These are phyloP conservation scores for Collybia mongolica DNA, from an alignment of 768 basidiomycete genomes.

Conservation along the genomic window DNA sequence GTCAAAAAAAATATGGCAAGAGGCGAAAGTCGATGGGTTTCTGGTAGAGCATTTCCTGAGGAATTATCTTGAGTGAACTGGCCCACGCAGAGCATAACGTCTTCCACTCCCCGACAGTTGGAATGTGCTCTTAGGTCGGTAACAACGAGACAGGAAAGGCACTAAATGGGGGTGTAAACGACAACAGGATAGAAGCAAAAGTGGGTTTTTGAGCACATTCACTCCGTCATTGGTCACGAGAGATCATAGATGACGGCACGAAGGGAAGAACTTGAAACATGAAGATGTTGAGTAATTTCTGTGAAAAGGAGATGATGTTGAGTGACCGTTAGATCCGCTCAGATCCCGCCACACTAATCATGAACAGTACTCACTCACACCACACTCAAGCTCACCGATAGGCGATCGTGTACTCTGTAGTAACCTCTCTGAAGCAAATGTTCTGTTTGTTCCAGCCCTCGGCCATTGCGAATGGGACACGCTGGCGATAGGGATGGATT, in stretches of 20 bases:
- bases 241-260: slow-evolving; percentile 37
- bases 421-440: neutral
- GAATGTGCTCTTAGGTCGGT: slow-evolving; percentile 44
- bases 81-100: slow-evolving; percentile 89
- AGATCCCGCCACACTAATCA: too few relatives aligned
- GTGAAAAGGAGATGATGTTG: neutral
- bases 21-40: slow-evolving; percentile 89
- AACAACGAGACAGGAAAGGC: slow-evolving; percentile 13
- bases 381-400: neutral
- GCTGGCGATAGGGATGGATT: too few relatives aligned
- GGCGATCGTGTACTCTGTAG: neutral
- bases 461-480: too few relatives aligned
- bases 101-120: slow-evolving; percentile 71
- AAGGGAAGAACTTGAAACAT: slow-evolving; percentile 34
- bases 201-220: slow-evolving; percentile 36
- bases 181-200: slow-evolving; percentile 38
- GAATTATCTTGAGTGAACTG: slow-evolving; percentile 80
- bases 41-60: slow-evolving; percentile 70
- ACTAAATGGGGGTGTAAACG: slow-evolving; percentile 28
- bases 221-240: slow-evolving; percentile 20
- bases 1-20: slow-evolving; percentile 64
- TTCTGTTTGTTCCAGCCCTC: slow-evolving; percentile 3
- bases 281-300: slow-evolving; percentile 26
- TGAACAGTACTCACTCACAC: too few relatives aligned
- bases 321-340: too few relatives aligned